These are phyloP conservation scores for Mycena alexandri DNA, from an alignment of 768 basidiomycete species.

Conservation along the genomic window DNA sequence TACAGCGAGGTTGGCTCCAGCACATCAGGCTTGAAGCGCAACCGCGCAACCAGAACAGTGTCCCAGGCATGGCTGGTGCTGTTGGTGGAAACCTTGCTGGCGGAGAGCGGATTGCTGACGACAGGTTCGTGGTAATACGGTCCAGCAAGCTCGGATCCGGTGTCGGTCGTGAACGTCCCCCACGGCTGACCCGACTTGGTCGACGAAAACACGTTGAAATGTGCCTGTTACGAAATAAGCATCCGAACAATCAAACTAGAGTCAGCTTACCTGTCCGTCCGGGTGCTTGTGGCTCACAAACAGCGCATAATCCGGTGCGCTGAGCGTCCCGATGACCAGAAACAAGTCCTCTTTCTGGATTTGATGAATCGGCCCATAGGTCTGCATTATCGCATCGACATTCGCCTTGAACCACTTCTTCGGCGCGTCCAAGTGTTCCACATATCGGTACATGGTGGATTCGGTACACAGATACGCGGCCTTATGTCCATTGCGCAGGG, in stretches of 20 bases:
- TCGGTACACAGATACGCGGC: conserved; percentile 67
- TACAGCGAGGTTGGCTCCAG: conserved; percentile 67
- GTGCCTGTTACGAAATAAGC: conserved; percentile 52
- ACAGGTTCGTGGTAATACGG: conserved; percentile 61
- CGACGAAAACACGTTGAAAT: conserved; percentile 77
- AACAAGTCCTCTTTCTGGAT: conserved; percentile 59
- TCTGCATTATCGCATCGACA: conserved; percentile 60
- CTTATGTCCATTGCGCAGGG: conserved; percentile 63
- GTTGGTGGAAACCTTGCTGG: conserved; percentile 65
- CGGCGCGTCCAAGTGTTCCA: conserved; percentile 61
- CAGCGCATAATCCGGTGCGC: conserved; percentile 66
- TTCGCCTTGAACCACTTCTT: conserved; percentile 69
- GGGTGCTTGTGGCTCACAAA: conserved; percentile 71
- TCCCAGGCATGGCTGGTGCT: conserved; percentile 59
- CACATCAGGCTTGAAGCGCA: conserved; percentile 75
- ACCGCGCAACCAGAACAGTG: conserved; percentile 70
- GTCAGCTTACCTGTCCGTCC: conserved; percentile 61
- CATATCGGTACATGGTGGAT: conserved; percentile 63
- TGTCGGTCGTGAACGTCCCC: conserved; percentile 79
- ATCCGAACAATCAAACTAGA: conserved; percentile 5
- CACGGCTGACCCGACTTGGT: conserved; percentile 70
- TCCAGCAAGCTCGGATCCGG: conserved; percentile 57
- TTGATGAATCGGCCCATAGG: conserved; percentile 51
- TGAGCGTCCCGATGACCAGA: conserved; percentile 67
- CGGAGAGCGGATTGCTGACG: conserved; percentile 51